Percentiles rank a stretch among this genome's conserved stretches.
Evolutionary conservation across 768 basidiomycete genomes (phyloP).

Genomic region (Leccinum longicurvipes): DNA sequence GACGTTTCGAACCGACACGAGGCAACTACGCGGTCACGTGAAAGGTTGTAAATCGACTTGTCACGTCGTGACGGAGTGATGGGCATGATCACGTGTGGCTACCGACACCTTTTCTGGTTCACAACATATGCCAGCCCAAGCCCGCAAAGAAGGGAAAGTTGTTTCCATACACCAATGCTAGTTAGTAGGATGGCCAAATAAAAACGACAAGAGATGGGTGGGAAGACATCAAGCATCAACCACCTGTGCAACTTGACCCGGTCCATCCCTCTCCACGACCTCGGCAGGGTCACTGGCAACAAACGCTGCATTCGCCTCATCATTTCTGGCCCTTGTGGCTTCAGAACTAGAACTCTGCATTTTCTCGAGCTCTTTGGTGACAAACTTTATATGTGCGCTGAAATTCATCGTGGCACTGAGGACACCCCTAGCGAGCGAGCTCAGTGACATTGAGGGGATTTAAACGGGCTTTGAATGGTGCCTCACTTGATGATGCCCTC

Average conservation of each 20-base stretch:
- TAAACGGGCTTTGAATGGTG: not conserved
- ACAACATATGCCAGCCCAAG: too few species aligned
- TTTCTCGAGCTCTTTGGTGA: slow-evolving; percentile 61
- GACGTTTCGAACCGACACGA: slow-evolving; percentile 33
- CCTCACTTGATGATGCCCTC: slow-evolving; percentile 63
- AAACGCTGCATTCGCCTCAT: not conserved
- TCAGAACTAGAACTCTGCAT: slow-evolving; percentile 26
- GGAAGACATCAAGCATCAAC: slow-evolving; percentile 16
- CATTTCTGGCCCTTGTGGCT: not conserved
- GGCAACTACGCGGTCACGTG: slow-evolving; percentile 36
- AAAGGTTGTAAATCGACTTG: slow-evolving; percentile 18
- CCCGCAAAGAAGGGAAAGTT: too few species aligned
- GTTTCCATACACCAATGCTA: too few species aligned
- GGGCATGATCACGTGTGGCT: too few species aligned
- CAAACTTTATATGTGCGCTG: slow-evolving; percentile 67
- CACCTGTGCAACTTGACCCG: slow-evolving; percentile 21
- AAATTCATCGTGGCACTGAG: slow-evolving; percentile 60
- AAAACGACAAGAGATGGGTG: not conserved
- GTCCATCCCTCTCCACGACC: slow-evolving; percentile 12
- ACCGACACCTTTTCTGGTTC: too few species aligned
- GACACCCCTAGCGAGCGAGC: slow-evolving; percentile 42
- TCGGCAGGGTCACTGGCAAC: slow-evolving; percentile 7
- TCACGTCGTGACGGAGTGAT: not conserved
- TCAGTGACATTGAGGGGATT: slow-evolving; percentile 2
- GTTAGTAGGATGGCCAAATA: too few species aligned